Conservation (phyloP, 345 rosid species). For the Garcia nutans region DNA sequence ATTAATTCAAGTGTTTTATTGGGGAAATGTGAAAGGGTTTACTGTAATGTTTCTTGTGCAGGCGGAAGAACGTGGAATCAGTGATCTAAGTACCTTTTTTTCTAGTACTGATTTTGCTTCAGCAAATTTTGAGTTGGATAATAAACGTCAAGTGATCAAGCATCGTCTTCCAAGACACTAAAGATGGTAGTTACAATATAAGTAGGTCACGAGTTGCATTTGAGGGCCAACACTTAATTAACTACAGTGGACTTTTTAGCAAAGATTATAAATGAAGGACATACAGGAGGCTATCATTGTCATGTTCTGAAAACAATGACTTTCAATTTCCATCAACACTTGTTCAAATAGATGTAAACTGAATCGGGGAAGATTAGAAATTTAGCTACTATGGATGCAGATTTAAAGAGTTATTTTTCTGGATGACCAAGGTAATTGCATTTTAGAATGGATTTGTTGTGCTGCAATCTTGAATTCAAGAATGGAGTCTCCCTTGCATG, state of each 20-base stretch:
- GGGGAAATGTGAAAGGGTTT: not conserved
- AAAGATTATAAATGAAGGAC: not conserved
- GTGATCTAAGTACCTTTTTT: constrained; percentile 72
- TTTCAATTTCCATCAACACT: too few relatives aligned
- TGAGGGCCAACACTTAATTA: not conserved
- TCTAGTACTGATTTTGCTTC: constrained; percentile 62
- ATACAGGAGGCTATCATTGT: too few relatives aligned
- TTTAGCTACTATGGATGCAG: too few relatives aligned
- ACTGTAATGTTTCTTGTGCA: constrained; percentile 31
- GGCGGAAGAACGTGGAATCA: constrained; percentile 87
- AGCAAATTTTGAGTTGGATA: constrained; percentile 69
- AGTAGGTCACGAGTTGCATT: not conserved
- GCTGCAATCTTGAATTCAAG: too few relatives aligned
- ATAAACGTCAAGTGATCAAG: constrained; percentile 50
- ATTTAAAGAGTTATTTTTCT: too few relatives aligned
- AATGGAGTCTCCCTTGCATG: too few relatives aligned
- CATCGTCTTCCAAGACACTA: constrained; percentile 40
- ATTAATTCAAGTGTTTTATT: not conserved
- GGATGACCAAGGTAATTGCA: too few relatives aligned
- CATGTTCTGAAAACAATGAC: not conserved
- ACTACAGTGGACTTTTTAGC: not conserved
- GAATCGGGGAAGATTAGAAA: too few relatives aligned
- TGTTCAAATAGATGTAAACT: too few relatives aligned
- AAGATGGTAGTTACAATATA: not conserved
- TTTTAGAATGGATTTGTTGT: too few relatives aligned